Evolutionary conservation across 208 protist genomes (phyloP).

Genomic region (Trypanosoma scelopori): DNA sequence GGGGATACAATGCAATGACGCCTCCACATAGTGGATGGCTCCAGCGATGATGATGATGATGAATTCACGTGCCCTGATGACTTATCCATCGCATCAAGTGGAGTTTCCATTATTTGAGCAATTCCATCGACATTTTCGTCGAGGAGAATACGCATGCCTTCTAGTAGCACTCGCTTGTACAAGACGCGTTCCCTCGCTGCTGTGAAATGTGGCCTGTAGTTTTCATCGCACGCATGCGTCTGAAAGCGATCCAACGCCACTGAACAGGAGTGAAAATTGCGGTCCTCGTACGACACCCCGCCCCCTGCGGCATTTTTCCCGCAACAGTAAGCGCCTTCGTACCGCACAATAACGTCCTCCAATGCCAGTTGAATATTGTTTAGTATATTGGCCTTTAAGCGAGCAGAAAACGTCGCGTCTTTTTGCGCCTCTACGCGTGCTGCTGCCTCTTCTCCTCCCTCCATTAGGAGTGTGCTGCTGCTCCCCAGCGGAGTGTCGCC

Average conservation of each 20-base stretch:
- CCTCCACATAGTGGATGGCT: not conserved
- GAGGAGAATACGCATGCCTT: constrained; percentile 42
- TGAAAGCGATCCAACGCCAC: constrained; percentile 41
- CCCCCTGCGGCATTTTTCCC: not conserved
- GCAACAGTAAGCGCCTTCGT: constrained; percentile 34
- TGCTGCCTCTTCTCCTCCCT: not conserved
- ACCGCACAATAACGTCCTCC: constrained; percentile 48
- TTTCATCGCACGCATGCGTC: constrained; percentile 58
- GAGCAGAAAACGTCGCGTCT: constrained; percentile 65
- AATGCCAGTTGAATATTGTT: constrained; percentile 79
- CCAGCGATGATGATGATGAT: constrained; percentile 5
- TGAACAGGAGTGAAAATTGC: constrained; percentile 22
- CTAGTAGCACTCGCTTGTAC: constrained; percentile 53
- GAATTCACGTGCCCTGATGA: not conserved
- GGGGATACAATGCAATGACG: constrained; percentile 19
- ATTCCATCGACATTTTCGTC: not conserved
- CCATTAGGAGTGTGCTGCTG: not conserved
- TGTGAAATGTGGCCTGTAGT: constrained; percentile 50
- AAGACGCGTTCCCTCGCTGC: constrained; percentile 36
- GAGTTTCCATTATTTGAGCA: not conserved
- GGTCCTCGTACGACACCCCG: not conserved
- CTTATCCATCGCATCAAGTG: constrained; percentile 2
- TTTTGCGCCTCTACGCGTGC: constrained; percentile 7
- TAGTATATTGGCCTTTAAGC: constrained; percentile 72
- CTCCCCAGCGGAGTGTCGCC: not conserved